Evolutionary conservation across 2,329 filamentous ascomycete genomes (phyloP), one percentile per base, ranked within the genome.

Genomic region (Dendryphion nanum): DNA sequence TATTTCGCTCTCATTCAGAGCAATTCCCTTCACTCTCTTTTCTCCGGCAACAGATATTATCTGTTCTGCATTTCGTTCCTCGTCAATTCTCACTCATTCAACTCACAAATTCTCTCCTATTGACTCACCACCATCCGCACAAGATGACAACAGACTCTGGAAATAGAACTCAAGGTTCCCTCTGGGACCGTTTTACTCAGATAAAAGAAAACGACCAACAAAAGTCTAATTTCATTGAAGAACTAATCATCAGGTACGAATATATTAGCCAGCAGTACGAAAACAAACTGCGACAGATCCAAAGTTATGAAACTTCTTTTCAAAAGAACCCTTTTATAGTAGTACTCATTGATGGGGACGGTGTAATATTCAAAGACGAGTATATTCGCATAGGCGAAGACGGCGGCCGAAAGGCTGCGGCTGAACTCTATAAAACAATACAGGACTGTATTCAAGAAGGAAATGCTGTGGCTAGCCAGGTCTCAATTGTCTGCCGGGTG

Each of bases 311-410:
- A n/a, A n/a, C n/a, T n/a, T n/a, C n/a, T n/a, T n/a, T n/a, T n/a
- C n/a, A n/a, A n/a, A n/a, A n/a, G n/a, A 73, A 79, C 57, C 70
- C 75, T 4, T 79, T 76, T 47, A 65, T 79, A 28, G 57, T 77
- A 13, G 66, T 77, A 20, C 63, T 81, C 23, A 66, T 81, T 33
- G 77, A 81, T 48, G 77, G 75, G 28, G 74, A 79, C 46, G 73
- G 71, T 30, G 72, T 77, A 59, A 69, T 79, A 12, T 80, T 81
- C 49, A 62, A 67, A 30, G 72, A 79, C 38, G 64, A 74, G 14
- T 69, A 73, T 37, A 41, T 79, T 33, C 63, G 67, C 33, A 63
- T 67, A 32, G 77, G 75, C 20, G 74, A 75, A 58, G 53, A 66
- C 36, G 77, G 77, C 36, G 77, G 77, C 15, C 72, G 67, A 41